phyloP scores from a whole-genome alignment of 2,329 filamentous ascomycete species.

The Tolypocladium sp. region DNA sequence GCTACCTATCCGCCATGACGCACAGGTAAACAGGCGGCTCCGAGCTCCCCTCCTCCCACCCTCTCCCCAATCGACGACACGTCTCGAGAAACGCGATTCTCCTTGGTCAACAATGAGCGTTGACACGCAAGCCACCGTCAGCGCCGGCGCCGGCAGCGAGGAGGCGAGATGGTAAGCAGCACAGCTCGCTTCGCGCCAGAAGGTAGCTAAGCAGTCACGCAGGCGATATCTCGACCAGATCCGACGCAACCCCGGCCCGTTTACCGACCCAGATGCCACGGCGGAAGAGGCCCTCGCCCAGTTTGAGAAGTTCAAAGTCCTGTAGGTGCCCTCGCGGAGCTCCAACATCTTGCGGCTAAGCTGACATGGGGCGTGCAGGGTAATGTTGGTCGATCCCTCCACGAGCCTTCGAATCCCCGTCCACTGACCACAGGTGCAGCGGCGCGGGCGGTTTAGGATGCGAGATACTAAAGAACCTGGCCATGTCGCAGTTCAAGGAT shows the following conservation, averaged over 20 bases:
- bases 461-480: constrained; percentile 93
- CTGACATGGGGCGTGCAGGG: constrained; percentile 25
- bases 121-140: constrained; percentile 7
- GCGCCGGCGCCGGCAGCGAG: constrained; percentile 11
- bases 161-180: constrained; percentile 24
- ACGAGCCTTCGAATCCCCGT: not conserved
- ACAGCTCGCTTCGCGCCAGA: not conserved
- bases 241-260: constrained; percentile 68
- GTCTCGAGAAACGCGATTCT: not conserved
- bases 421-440: constrained; percentile 32
- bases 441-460: constrained; percentile 92
- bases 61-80: not conserved
- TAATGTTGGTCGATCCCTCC: constrained; percentile 33
- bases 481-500: constrained; percentile 88
- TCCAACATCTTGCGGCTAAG: not conserved
- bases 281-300: constrained; percentile 42
- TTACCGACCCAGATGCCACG: constrained; percentile 56
- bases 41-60: not conserved
- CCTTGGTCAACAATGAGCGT: constrained; percentile 14
- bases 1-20: not conserved
- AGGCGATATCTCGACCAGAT: constrained; percentile 83
- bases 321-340: constrained; percentile 42
- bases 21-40: not conserved
- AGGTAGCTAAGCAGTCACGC: constrained; percentile 1
- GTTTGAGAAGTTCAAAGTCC: constrained; percentile 63